Percentiles rank a stretch among this genome's conserved stretches.
phyloP scores from a whole-genome alignment of 306 rosid genomes.

The Quercus berberidifolia region DNA sequence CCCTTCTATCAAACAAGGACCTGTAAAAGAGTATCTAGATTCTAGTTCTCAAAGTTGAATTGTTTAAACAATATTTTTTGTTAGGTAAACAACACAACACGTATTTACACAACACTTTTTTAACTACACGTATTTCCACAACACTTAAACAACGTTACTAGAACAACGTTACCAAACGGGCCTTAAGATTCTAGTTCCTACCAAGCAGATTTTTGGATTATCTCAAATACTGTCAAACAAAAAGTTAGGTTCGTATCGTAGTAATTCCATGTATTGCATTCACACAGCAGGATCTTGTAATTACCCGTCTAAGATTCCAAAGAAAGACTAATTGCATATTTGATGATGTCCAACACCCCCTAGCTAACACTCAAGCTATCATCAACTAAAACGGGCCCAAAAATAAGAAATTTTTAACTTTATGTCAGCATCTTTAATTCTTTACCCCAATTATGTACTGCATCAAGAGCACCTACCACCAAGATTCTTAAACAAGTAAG shows the following conservation, averaged over 20 bases:
- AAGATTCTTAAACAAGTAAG: neutral
- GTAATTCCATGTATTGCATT: neutral
- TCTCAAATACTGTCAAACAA: neutral
- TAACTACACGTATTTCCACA: too few species aligned
- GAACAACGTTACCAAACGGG: too few species aligned
- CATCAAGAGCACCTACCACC: neutral
- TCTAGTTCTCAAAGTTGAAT: too few species aligned
- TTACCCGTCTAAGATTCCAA: neutral
- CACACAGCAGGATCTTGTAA: neutral
- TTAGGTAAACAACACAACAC: too few species aligned
- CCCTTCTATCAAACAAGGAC: neutral
- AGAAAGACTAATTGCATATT: neutral
- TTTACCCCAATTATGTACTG: neutral
- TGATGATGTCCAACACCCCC: neutral
- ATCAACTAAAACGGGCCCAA: neutral
- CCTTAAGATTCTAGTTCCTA: neutral
- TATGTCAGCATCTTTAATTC: neutral
- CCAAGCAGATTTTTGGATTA: neutral
- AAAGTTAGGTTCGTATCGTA: neutral
- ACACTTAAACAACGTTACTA: too few species aligned
- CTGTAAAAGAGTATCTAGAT: neutral
- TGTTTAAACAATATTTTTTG: too few species aligned
- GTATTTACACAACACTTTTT: too few species aligned
- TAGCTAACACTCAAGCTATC: neutral
- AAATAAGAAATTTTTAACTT: neutral